Evolutionary conservation across 352 stramenopile species (phyloP).

Genomic region (Phytophthora pini): DNA sequence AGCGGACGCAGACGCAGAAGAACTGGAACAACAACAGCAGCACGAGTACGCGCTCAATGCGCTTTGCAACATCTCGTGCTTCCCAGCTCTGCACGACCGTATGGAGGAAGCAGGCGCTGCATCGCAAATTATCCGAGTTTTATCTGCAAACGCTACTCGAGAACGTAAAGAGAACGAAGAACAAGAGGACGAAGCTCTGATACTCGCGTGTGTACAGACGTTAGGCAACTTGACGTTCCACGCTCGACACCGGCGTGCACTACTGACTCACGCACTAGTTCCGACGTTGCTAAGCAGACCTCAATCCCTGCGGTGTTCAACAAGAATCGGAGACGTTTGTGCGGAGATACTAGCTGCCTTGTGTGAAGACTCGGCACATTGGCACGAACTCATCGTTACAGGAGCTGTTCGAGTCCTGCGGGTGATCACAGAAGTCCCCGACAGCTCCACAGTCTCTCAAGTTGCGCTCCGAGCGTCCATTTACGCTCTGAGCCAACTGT

Average conservation of each 20-base stretch:
- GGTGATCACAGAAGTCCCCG: slow-evolving; percentile 43
- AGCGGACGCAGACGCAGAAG: slow-evolving; percentile 33
- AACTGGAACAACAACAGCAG: slow-evolving; percentile 64
- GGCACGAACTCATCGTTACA: slow-evolving; percentile 50
- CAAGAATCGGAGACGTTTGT: slow-evolving; percentile 60
- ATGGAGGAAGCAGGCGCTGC: slow-evolving; percentile 68
- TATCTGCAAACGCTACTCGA: slow-evolving; percentile 33
- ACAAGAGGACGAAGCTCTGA: slow-evolving; percentile 49
- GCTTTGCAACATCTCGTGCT: slow-evolving; percentile 80
- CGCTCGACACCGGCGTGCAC: slow-evolving; percentile 52
- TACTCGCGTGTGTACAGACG: slow-evolving; percentile 67
- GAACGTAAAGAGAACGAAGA: slow-evolving; percentile 38
- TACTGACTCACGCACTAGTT: slow-evolving; percentile 69
- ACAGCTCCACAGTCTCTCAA: slow-evolving; percentile 12
- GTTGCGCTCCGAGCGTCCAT: slow-evolving; percentile 56
- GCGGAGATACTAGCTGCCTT: slow-evolving; percentile 73
- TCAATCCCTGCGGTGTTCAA: slow-evolving; percentile 45
- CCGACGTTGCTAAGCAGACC: slow-evolving; percentile 46
- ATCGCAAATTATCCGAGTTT: slow-evolving; percentile 56
- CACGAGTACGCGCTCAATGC: slow-evolving; percentile 78
- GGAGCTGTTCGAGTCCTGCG: slow-evolving; percentile 70
- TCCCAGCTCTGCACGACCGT: slow-evolving; percentile 68
- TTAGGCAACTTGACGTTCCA: slow-evolving; percentile 81
- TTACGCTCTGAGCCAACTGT: slow-evolving; percentile 76
- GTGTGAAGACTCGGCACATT: slow-evolving; percentile 65